Conservation (phyloP, 495 filamentous ascomycete species). For the Penicillium robsamsonii region DNA sequence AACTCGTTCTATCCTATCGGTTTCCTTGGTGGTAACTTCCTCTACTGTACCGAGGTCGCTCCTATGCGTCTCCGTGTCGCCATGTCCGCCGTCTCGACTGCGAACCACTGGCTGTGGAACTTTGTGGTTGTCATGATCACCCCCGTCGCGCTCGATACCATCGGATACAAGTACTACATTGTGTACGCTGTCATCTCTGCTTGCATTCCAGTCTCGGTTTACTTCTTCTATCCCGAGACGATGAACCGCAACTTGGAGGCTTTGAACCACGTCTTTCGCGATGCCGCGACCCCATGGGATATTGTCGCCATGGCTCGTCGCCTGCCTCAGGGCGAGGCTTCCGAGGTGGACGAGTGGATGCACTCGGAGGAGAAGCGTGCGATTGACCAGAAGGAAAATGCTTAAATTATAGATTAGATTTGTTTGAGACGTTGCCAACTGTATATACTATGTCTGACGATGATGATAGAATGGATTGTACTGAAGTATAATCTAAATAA, state of each 20-base stretch:
- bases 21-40: slow-evolving; percentile 54
- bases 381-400: slow-evolving; percentile 16
- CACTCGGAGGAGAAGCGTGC: slow-evolving; percentile 11
- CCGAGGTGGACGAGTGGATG: slow-evolving; percentile 15
- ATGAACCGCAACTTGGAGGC: slow-evolving; percentile 29
- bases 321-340: slow-evolving; percentile 22
- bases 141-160: slow-evolving; percentile 48
- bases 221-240: slow-evolving; percentile 63
- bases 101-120: slow-evolving; percentile 50
- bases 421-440: not conserved
- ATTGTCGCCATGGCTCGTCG: slow-evolving; percentile 26
- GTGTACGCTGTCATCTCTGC: slow-evolving; percentile 45
- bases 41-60: slow-evolving; percentile 56
- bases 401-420: slow-evolving; percentile 2
- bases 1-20: slow-evolving; percentile 56
- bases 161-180: slow-evolving; percentile 56
- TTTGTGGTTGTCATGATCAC: slow-evolving; percentile 56
- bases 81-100: slow-evolving; percentile 50
- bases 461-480: slow-evolving; percentile 1
- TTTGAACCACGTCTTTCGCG: slow-evolving; percentile 22
- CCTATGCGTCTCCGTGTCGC: slow-evolving; percentile 50
- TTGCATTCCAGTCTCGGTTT: slow-evolving; percentile 44
- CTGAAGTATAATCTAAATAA: not conserved
- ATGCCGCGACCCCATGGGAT: slow-evolving; percentile 19
- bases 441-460: slow-evolving; percentile 10